Evolutionary conservation across 1,284 basidiomycete genomes (phyloP), one percentile per base, ranked within the genome.

Genomic region (Ceratobasidium sp.): DNA sequence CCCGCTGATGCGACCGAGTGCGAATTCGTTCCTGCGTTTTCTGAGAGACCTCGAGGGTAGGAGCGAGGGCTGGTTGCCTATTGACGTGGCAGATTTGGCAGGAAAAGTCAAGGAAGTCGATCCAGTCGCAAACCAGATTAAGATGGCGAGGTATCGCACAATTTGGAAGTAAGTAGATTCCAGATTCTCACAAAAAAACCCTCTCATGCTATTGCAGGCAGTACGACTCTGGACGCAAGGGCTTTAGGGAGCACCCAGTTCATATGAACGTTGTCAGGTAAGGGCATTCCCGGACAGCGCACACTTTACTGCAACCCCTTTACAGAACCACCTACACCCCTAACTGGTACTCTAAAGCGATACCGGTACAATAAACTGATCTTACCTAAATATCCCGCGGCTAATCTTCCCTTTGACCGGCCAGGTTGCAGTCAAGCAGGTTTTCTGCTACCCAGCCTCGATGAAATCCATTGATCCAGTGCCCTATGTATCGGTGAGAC

Each of bases 341-440:
- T 1, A 72, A 72, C 44, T 72, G 69, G 69, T 72, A 72, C 38
- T 61, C 69, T 14, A 72, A 54, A 50, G 32, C 58, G 2, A 32
- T 41, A 14, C 41, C 26, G 8, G 69, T 72, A 61, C 18, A n/a
- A 28, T 30, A 18, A 35, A 41, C 14, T 41, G 8, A 26, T 18
- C 28, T 35, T 4, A 30, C 32, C n/a, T 43, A 32, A 14, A 26
- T 5, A n/a, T n/a, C n/a, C n/a, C 7, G 23, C 13, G 55, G 16
- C 41, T 8, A 38, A 6, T 32, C 43, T 44, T 7, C 9, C 23
- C 16, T 38, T 43, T n/a, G n/a, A n/a, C n/a, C 8, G 7, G 16
- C 16, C 26, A 64, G 44, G 32, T 50, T 23, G 30, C 44, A 8
- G 30, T 64, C 11, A 64, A 64, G 50, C 47, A 38, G 8, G 62